These are phyloP conservation scores for Teunomyces kruisii DNA, from an alignment of 805 yeast genomes.

Conservation along the genomic window DNA sequence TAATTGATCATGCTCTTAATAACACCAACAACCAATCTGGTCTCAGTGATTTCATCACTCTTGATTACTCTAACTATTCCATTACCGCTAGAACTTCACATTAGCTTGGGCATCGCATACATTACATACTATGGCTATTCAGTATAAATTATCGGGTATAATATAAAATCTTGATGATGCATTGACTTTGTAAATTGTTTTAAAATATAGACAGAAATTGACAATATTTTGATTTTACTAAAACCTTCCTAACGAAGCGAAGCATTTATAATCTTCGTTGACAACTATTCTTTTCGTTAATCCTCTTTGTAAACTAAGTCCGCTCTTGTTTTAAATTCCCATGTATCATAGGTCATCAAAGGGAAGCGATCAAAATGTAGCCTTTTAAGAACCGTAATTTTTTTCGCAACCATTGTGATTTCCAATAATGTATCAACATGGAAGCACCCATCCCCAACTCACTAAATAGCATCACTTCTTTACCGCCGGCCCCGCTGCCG, in stretches of 20 bases:
- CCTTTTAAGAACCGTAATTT: not conserved
- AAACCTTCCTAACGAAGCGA: too few relatives aligned
- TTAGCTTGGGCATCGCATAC: slow-evolving; percentile 6
- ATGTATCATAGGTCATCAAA: too few relatives aligned
- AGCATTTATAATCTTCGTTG: too few relatives aligned
- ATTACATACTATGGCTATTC: not conserved
- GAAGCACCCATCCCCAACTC: not conserved
- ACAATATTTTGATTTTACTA: not conserved
- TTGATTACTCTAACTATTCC: slow-evolving; percentile 44
- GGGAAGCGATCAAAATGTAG: too few relatives aligned
- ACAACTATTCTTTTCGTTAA: too few relatives aligned
- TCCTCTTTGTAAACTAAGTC: too few relatives aligned
- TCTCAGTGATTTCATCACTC: slow-evolving; percentile 39
- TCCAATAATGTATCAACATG: not conserved
- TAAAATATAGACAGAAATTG: not conserved
- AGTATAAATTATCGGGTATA: not conserved
- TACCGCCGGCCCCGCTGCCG: not conserved
- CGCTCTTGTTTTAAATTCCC: too few relatives aligned
- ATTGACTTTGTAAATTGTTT: not conserved
- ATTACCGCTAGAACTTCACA: slow-evolving; percentile 35
- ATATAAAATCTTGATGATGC: not conserved
- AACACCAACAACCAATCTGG: slow-evolving; percentile 9
- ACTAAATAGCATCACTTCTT: not conserved
- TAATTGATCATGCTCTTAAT: slow-evolving; percentile 18
- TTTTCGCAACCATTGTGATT: not conserved